phyloP scores from a whole-genome alignment of 73 alveolate genomes.

The Tetrahymena borealis region DNA sequence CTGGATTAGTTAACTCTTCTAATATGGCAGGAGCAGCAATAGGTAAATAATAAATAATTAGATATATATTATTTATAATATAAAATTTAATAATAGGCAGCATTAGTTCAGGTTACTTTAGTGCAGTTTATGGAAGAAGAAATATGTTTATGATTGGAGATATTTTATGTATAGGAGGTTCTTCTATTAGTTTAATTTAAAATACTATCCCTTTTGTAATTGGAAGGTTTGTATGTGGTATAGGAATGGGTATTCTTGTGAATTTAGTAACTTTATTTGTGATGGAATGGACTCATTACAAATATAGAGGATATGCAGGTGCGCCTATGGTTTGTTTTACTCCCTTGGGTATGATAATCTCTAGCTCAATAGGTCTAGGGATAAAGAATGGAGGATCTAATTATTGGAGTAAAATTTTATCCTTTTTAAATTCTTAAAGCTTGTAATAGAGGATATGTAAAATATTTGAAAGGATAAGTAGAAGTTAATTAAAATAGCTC shows the following conservation, averaged over 20 bases:
- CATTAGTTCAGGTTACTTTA: background rate
- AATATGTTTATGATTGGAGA: background rate
- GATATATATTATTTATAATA: background rate
- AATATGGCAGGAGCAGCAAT: background rate
- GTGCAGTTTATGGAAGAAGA: background rate
- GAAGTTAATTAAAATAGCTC: no score
- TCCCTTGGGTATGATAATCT: background rate
- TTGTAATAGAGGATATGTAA: no score
- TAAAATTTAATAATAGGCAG: background rate
- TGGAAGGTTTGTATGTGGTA: background rate
- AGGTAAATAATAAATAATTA: background rate
- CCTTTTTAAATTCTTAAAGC: no score
- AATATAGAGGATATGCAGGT: background rate
- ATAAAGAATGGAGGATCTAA: background rate
- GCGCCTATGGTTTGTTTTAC: background rate
- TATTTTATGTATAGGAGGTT: background rate
- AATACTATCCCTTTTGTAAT: background rate
- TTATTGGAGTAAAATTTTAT: background rate
- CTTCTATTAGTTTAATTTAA: background rate
- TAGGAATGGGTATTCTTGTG: background rate
- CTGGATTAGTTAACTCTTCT: background rate
- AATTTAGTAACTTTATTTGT: background rate
- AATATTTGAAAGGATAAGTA: no score
- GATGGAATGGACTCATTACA: background rate
- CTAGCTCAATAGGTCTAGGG: background rate